These are phyloP conservation scores for Rhipidocladum racemiflorum DNA, from an alignment of 176 grass and related monocot genomes.

Conservation along the genomic window DNA sequence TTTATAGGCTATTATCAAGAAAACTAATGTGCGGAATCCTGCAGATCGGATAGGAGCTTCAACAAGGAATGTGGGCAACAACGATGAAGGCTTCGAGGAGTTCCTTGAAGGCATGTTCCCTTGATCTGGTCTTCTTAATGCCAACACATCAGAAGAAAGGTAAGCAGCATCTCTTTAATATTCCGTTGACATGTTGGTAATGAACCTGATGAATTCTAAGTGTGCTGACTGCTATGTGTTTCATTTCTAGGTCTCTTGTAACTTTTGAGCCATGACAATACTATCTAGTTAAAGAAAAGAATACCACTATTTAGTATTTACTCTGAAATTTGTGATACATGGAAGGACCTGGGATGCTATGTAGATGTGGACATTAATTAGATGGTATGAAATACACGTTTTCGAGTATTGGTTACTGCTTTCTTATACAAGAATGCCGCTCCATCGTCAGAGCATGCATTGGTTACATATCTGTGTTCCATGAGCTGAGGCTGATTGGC, in stretches of 20 bases:
- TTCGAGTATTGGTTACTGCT: neutral
- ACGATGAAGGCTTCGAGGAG: conserved; percentile 62
- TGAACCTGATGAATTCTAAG: neutral
- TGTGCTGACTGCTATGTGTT: neutral
- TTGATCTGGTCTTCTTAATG: conserved; percentile 26
- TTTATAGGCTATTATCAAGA: neutral
- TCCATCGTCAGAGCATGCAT: neutral
- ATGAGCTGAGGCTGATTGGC: neutral
- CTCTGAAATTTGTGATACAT: neutral
- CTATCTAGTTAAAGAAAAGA: neutral
- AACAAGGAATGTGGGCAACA: conserved; percentile 10
- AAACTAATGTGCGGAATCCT: neutral
- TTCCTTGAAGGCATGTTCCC: conserved; percentile 87
- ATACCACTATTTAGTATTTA: neutral
- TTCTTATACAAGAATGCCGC: neutral
- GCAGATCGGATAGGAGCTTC: conserved; percentile 38
- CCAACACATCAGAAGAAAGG: neutral
- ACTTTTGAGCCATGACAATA: neutral
- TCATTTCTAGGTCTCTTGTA: neutral
- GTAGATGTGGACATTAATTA: neutral
- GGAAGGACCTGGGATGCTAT: neutral
- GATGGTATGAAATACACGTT: neutral
- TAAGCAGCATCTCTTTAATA: neutral
- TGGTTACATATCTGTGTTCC: neutral
- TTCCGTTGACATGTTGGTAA: neutral